Conservation (phyloP, 805 yeast species). For the Lipomyces yamanashiensis region DNA sequence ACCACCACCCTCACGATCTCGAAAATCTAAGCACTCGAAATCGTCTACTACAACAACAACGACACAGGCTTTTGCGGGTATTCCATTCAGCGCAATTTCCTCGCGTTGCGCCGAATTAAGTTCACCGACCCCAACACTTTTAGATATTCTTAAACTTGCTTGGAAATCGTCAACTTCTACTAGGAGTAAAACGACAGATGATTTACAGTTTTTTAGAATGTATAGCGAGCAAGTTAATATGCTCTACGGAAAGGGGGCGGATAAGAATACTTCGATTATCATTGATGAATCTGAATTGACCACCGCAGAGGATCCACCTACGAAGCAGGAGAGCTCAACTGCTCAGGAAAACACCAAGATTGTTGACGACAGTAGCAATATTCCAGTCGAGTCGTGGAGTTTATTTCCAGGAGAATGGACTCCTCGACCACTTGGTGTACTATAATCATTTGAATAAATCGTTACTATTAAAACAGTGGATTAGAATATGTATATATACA, state of each 20-base stretch:
- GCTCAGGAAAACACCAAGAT: neutral
- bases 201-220: neutral
- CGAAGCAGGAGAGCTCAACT: neutral
- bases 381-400: neutral
- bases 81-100: no score
- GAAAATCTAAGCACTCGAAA: neutral
- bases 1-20: neutral
- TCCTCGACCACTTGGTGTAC: slow-evolving; percentile 21
- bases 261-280: neutral
- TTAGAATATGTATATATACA: no score
- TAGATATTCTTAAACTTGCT: slow-evolving; percentile 11
- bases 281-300: neutral
- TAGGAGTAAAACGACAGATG: neutral
- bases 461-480: no score
- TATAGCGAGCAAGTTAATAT: slow-evolving; percentile 16
- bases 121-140: slow-evolving; percentile 6
- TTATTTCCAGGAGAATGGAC: slow-evolving; percentile 14
- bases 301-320: neutral
- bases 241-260: neutral
- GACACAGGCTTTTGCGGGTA: neutral
- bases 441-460: neutral
- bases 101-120: slow-evolving; percentile 1
- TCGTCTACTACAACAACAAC: neutral
- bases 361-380: neutral
- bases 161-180: neutral